Evolutionary conservation across 1,139 yeast genomes (phyloP), one percentile per base, ranked within the genome.

Genomic region (Protomyces inouyei): DNA sequence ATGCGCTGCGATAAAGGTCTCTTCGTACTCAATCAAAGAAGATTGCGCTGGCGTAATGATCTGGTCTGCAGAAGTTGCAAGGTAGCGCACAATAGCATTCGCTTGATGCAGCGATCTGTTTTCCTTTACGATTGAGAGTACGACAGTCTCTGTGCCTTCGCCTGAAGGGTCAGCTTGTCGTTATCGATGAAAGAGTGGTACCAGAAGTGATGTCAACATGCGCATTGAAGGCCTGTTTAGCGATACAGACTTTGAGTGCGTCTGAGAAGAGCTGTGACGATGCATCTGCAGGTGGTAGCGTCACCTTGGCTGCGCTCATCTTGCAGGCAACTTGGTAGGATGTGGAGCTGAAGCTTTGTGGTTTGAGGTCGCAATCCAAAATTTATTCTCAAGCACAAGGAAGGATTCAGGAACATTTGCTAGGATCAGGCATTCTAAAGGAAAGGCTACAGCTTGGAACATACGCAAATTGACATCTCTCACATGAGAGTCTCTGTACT

Each of bases 51-150:
- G 54, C 6, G 64, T 60, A 6, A 66, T 12, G 60, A 46, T 18
- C 69, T 55, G 32, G 69, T 70, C 56, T 32, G 64, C 64, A 3
- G 69, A 43, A 43, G 48, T 3, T 12, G 65, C 51, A 70, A 57
- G 38, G 28, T 57, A 57, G 21, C 61, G 84, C 66, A 89, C 91
- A 67, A 91, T 87, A 28, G 97, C 88, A 74, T 91, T 89, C 40
- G 95, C 82, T 75, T 90, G 96, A 67, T 82, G 77, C 69, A 91
- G 80, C 6, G 60, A 40, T 43, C 55, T 59, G 51, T 28, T 52
- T 28, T 48, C 55, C 32, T 45, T 60, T 28, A 52, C 53, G 21
- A 59, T 16, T 16, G 52, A 55, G 18, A 59, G 53, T 35, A 43
- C 21, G 3, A 59, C 53, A 21, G 36, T 32, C 35, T 51, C 53